phyloP scores from a whole-genome alignment of 2,329 filamentous ascomycete genomes.

The Magnaporthiopsis poae region DNA sequence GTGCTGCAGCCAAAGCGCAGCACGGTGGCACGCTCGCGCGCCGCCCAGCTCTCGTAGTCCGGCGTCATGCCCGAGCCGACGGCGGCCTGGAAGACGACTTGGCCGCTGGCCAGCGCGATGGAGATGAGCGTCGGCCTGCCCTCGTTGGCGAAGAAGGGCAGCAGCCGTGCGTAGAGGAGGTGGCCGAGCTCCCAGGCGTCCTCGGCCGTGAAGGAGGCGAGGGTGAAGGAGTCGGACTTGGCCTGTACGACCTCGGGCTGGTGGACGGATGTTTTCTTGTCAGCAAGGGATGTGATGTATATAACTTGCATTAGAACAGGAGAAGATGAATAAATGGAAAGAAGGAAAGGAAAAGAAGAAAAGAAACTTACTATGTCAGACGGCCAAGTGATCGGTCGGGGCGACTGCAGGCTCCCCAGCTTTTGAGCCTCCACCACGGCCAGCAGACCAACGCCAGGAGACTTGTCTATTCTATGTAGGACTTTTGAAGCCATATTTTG shows the following conservation, averaged over 20 bases:
- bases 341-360: too few species aligned
- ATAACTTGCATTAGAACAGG: too few species aligned
- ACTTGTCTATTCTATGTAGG: too few species aligned
- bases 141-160: conserved; percentile 25
- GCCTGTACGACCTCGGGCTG: conserved; percentile 2
- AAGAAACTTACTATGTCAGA: too few species aligned
- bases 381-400: too few species aligned
- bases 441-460: too few species aligned
- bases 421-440: too few species aligned
- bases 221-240: conserved; percentile 27
- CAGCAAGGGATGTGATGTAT: too few species aligned
- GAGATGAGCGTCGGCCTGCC: conserved; percentile 48
- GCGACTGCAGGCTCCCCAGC: too few species aligned
- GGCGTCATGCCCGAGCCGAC: conserved; percentile 58
- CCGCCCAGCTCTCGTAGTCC: conserved; percentile 63
- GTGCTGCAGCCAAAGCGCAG: conserved; percentile 60
- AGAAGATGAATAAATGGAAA: too few species aligned
- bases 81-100: conserved; percentile 60
- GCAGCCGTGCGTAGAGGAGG: conserved; percentile 53
- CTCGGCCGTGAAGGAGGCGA: conserved; percentile 48
- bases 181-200: conserved; percentile 58
- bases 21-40: conserved; percentile 62
- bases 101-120: conserved; percentile 49
- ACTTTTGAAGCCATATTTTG: too few species aligned
- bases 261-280: not conserved